These are phyloP conservation scores for Gastrolobium bilobum DNA, from an alignment of 306 rosid genomes.

Conservation along the genomic window DNA sequence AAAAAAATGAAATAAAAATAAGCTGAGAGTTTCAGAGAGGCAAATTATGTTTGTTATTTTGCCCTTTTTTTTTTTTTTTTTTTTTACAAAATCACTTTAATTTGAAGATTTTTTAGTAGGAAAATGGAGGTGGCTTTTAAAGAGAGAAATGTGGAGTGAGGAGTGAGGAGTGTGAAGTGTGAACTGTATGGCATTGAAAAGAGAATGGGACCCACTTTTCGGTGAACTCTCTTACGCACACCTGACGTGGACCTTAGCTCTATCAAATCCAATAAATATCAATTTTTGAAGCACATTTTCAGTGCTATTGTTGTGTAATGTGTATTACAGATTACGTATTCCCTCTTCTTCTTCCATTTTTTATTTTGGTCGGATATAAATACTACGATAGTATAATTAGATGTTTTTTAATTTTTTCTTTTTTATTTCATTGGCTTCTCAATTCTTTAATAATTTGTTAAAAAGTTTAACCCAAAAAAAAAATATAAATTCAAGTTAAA, in stretches of 20 bases:
- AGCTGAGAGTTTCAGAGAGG: slow-evolving; percentile 34
- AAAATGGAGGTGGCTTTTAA: slow-evolving; percentile 65
- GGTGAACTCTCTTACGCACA: slow-evolving; percentile 5
- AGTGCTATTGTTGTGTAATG: too few species aligned
- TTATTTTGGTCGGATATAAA: neutral
- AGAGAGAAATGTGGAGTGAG: neutral
- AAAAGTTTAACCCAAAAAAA: neutral
- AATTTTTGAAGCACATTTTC: neutral
- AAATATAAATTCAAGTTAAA: neutral
- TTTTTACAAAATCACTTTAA: neutral
- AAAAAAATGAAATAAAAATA: slow-evolving; percentile 15
- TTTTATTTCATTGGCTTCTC: neutral
- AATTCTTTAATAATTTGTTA: neutral
- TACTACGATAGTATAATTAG: too few species aligned
- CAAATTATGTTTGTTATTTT: neutral
- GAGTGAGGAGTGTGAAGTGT: neutral
- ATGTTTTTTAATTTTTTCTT: neutral
- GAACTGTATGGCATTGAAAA: neutral
- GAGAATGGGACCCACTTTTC: slow-evolving; percentile 55
- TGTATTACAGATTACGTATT: too few species aligned
- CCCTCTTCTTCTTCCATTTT: too few species aligned
- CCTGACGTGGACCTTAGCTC: slow-evolving; percentile 36
- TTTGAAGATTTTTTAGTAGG: slow-evolving; percentile 5
- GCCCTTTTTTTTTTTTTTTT: neutral
- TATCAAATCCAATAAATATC: slow-evolving; percentile 43